A percentile compares a stretch with the other conserved stretches of the same genome.
phyloP scores from a whole-genome alignment of 805 yeast species.

The Dipodascopsis uninucleata region DNA sequence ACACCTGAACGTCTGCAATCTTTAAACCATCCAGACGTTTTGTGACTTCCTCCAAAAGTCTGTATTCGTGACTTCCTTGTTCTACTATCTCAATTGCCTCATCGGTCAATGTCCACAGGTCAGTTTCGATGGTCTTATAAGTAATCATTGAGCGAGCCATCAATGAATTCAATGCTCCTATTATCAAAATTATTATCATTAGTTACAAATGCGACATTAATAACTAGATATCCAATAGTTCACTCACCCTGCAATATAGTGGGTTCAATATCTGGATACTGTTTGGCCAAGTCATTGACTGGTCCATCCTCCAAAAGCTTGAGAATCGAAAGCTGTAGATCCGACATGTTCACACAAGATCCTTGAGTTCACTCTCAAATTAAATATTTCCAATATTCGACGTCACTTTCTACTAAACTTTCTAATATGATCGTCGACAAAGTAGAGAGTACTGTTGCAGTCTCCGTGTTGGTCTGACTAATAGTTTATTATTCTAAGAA shows the following conservation, averaged over 20 bases:
- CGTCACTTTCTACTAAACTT: too few species aligned
- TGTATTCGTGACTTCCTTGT: conserved; percentile 86
- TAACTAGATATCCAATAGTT: not conserved
- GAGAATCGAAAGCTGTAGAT: conserved; percentile 43
- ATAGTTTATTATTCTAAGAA: too few species aligned
- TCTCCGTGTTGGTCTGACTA: too few species aligned
- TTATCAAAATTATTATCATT: not conserved
- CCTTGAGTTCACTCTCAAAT: too few species aligned
- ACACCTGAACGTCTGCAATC: conserved; percentile 52
- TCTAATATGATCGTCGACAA: too few species aligned
- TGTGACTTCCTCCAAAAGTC: conserved; percentile 71
- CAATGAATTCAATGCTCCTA: conserved; percentile 79
- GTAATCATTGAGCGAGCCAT: conserved; percentile 77
- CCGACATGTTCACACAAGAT: conserved; percentile 23
- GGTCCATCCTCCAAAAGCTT: conserved; percentile 62
- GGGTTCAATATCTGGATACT: conserved; percentile 63
- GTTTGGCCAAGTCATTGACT: conserved; percentile 64
- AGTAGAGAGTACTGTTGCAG: too few species aligned
- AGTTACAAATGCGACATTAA: not conserved
- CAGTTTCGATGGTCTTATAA: conserved; percentile 69
- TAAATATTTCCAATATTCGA: too few species aligned
- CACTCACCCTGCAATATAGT: conserved; percentile 52
- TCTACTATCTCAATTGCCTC: conserved; percentile 79
- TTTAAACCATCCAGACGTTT: conserved; percentile 74
- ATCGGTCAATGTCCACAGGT: conserved; percentile 65